Conservation (phyloP, 371 early-diverging fungal genomes). For the Rhizopus stolonifer region DNA sequence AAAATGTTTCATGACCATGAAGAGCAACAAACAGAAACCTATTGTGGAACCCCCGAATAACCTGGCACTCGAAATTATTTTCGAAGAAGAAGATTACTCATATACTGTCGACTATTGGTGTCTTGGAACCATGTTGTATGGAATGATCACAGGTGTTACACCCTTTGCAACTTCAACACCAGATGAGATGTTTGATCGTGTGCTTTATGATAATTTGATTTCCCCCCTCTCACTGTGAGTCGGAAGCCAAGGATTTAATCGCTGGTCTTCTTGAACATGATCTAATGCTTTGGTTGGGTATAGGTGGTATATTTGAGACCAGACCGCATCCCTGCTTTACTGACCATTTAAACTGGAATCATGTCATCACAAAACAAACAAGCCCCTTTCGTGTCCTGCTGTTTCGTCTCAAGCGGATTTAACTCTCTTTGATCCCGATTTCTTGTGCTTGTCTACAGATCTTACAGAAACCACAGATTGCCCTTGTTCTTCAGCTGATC, state of each 20-base stretch:
- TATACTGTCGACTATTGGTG: constrained; percentile 96
- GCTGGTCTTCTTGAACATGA: constrained; percentile 65
- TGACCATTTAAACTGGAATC: constrained; percentile 65
- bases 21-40: constrained; percentile 73
- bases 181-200: constrained; percentile 74
- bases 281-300: constrained; percentile 66
- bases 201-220: constrained; percentile 69
- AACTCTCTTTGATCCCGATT: constrained; percentile 62
- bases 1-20: constrained; percentile 51
- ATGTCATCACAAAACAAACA: constrained; percentile 62
- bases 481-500: constrained; percentile 7
- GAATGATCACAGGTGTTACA: constrained; percentile 69
- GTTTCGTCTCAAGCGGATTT: constrained; percentile 50
- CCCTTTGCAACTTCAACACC: constrained; percentile 76
- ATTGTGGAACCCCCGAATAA: constrained; percentile 95
- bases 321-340: constrained; percentile 69
- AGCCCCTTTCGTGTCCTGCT: constrained; percentile 59
- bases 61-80: constrained; percentile 83
- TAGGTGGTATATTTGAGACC: constrained; percentile 56
- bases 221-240: constrained; percentile 59
- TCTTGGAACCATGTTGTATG: constrained; percentile 92
- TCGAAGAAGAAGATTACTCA: constrained; percentile 77
- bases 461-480: constrained; percentile 18
- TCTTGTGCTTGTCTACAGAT: constrained; percentile 35
- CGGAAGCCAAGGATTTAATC: constrained; percentile 54